Base-by-base conservation (phyloP, 2,329 filamentous ascomycete species). In the Paramyrothecium sp. region DNA sequence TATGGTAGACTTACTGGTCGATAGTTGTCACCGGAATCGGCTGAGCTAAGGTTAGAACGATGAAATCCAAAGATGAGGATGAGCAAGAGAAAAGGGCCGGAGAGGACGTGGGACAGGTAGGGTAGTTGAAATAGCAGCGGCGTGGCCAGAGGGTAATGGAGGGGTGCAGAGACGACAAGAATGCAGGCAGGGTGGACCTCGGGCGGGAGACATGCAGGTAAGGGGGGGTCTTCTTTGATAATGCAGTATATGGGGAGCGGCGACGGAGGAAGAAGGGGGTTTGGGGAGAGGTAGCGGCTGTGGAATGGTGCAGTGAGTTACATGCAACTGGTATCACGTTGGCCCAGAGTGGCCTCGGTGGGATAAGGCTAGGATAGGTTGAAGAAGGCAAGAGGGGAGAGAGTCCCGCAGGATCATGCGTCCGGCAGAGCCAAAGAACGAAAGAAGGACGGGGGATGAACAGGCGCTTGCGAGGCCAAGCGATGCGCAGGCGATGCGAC, bases 21-120 rank as follows among this genome's bases (percentile, higher is more conserved):
- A 73, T 86, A 86, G 63, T 76, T 86, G 69, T 86, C 83, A 73
- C 81, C 81, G 67, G 81, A 79, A 68, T 86, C 83, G 72, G 83
- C 83, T 86, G 73, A 72, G 61, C 61, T 68, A 62, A 66, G 54
- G 76, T 78, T 76, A 81, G 76, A 78, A 71, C 61, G 66, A 59
- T 57, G 58, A 64, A 62, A 67, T 62, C 62, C 64, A 61, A 51
- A 52, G 55, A 56, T 53, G 44, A 56, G 58, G 54, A 50, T 53
- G 60, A 62, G 64, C 64, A 61, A 60, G 59, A 61, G 62, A 59
- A 59, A 61, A 61, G 63, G 57, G 65, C 62, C 50, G 59, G 62
- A 67, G 63, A 56, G 65, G 63, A 63, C 59, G 62, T 59, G 58
- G 60, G 57, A 60, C 57, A 57, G 56, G 61, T 63, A 65, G 58